Percentiles rank a stretch among this genome's conserved stretches.
These are phyloP conservation scores for Phylloboletellus chloephorus DNA, from an alignment of 1,284 basidiomycete species.

Conservation along the genomic window DNA sequence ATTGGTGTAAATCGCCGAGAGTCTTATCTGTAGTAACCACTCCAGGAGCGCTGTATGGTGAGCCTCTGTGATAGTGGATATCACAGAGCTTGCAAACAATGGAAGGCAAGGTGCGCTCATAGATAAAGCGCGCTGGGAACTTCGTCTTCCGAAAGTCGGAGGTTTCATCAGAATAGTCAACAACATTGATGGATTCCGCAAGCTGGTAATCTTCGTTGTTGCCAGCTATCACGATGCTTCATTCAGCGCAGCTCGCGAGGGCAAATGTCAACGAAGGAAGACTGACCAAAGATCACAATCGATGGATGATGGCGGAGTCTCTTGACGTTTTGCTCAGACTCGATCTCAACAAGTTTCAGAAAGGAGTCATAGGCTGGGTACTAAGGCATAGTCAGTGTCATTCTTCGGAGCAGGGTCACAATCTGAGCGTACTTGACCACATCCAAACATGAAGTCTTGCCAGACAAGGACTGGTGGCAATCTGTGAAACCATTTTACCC, in stretches of 20 bases:
- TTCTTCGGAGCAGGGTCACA: constrained; percentile 7
- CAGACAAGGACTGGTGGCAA: constrained; percentile 66
- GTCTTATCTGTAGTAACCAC: constrained; percentile 69
- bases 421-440: constrained; percentile 53
- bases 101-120: constrained; percentile 75
- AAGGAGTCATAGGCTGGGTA: constrained; percentile 79
- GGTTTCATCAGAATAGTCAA: constrained; percentile 78
- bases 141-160: constrained; percentile 79
- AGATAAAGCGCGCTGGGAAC: constrained; percentile 84
- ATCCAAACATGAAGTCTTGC: constrained; percentile 89
- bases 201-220: constrained; percentile 90
- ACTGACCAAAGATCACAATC: constrained; percentile 74
- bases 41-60: constrained; percentile 80
- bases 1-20: constrained; percentile 84
- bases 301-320: constrained; percentile 73
- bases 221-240: constrained; percentile 50
- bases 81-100: constrained; percentile 62
- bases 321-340: constrained; percentile 71
- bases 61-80: constrained; percentile 76
- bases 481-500: neutral
- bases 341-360: constrained; percentile 56
- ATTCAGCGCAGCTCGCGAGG: constrained; percentile 4
- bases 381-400: constrained; percentile 26
- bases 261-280: neutral
- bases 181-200: constrained; percentile 70